These are phyloP conservation scores for Saccharomycopsis fodiens DNA, from an alignment of 805 yeast species.

Conservation along the genomic window DNA sequence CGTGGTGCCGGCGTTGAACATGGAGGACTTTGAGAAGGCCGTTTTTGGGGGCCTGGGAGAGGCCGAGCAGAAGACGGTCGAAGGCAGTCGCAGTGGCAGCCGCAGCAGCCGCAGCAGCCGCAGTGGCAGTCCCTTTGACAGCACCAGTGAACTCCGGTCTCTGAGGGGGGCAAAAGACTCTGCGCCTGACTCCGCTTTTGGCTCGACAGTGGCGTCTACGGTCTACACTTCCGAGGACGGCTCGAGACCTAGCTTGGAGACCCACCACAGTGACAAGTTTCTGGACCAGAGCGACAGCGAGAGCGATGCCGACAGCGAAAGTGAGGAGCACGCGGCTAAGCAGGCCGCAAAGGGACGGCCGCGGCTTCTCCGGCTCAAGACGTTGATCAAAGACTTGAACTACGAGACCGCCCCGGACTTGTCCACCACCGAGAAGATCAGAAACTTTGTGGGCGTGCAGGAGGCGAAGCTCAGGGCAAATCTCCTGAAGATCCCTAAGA, in stretches of 20 bases:
- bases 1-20: slow-evolving; percentile 54
- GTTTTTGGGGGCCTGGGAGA: slow-evolving; percentile 29
- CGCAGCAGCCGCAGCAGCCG: background rate
- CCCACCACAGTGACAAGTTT: background rate
- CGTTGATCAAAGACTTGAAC: slow-evolving; percentile 29
- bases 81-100: background rate
- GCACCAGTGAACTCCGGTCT: no score
- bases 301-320: background rate
- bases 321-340: background rate
- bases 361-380: slow-evolving; percentile 18
- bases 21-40: slow-evolving; percentile 42
- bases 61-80: slow-evolving; percentile 7
- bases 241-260: no score
- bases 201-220: background rate
- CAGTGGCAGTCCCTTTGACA: background rate
- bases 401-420: slow-evolving; percentile 17
- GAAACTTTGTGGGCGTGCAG: slow-evolving; percentile 14
- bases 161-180: no score
- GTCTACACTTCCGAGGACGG: background rate
- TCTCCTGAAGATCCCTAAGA: slow-evolving; percentile 12
- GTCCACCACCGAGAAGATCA: slow-evolving; percentile 16
- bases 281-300: background rate
- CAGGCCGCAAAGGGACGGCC: slow-evolving; percentile 1
- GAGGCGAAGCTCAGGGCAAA: slow-evolving; percentile 11
- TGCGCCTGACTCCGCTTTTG: no score